These are phyloP conservation scores for Trichoderma endophyticum DNA, from an alignment of 2,329 filamentous ascomycete genomes.

Conservation along the genomic window DNA sequence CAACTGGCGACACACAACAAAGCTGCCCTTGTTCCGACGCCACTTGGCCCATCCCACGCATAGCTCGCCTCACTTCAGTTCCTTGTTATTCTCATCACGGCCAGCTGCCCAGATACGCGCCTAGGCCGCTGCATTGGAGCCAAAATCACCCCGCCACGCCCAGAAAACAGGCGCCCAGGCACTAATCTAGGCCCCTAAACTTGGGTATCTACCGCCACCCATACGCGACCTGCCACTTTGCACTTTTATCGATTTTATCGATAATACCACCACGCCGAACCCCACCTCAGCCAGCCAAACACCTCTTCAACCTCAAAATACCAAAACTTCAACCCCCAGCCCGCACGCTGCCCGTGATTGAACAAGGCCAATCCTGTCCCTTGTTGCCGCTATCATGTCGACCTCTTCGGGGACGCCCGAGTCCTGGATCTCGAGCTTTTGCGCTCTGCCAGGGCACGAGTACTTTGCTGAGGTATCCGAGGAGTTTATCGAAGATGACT, in stretches of 20 bases:
- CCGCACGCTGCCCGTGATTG: not conserved
- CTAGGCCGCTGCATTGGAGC: not conserved
- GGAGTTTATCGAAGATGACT: constrained; percentile 99
- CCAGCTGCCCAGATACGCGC: not conserved
- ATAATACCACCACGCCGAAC: constrained; percentile 11
- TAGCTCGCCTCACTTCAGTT: not conserved
- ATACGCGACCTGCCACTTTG: constrained; percentile 7
- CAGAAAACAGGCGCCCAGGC: not conserved
- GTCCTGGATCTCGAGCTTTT: constrained; percentile 98
- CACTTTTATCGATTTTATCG: constrained; percentile 15
- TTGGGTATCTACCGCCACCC: not conserved
- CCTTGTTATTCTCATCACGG: not conserved
- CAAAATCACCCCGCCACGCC: constrained; percentile 12
- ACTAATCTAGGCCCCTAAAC: not conserved
- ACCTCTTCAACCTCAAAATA: not conserved
- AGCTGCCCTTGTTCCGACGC: not conserved
- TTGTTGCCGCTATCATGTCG: constrained; percentile 46
- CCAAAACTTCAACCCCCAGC: not conserved
- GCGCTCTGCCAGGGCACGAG: constrained; percentile 90
- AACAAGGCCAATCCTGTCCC: not conserved
- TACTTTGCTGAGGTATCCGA: constrained; percentile 99
- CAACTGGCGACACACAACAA: not conserved
- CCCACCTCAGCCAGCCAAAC: constrained; percentile 5
- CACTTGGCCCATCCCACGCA: not conserved
- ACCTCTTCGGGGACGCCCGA: constrained; percentile 64